phyloP scores from a whole-genome alignment of 306 rosid genomes.

The Prunus mume region DNA sequence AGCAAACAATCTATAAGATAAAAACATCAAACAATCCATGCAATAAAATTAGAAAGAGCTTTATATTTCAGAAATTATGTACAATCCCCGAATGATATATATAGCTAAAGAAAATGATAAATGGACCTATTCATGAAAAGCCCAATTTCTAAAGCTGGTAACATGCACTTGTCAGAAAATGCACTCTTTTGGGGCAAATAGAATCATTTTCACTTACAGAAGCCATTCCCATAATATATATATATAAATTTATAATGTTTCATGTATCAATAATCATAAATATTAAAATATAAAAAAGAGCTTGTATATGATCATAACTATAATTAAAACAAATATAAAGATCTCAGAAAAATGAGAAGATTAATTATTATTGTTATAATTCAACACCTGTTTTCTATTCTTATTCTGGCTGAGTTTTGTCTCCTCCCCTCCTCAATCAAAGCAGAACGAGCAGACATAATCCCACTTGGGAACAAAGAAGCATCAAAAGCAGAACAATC shows the following conservation, averaged over 20 bases:
- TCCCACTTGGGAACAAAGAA: conserved; percentile 51
- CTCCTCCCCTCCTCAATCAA: conserved; percentile 60
- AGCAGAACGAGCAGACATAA: conserved; percentile 63
- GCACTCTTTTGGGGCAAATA: no score
- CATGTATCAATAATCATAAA: neutral
- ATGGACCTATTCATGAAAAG: no score
- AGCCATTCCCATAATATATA: neutral
- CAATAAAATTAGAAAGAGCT: no score
- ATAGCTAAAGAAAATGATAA: no score
- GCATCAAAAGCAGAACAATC: conserved; percentile 79
- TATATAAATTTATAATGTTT: neutral
- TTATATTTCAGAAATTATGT: no score
- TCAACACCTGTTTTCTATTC: conserved; percentile 64
- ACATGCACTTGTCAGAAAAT: neutral
- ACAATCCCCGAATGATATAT: no score
- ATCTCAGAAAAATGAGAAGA: neutral
- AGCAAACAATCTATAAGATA: no score
- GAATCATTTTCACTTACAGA: no score
- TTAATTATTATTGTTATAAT: neutral
- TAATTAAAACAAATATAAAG: neutral
- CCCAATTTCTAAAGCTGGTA: neutral
- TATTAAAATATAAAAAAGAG: neutral
- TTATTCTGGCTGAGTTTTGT: conserved; percentile 37
- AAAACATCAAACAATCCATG: no score
- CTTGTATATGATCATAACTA: neutral